Evolutionary conservation across 1,284 basidiomycete species (phyloP).

Genomic region (Rhodotorula sp.): DNA sequence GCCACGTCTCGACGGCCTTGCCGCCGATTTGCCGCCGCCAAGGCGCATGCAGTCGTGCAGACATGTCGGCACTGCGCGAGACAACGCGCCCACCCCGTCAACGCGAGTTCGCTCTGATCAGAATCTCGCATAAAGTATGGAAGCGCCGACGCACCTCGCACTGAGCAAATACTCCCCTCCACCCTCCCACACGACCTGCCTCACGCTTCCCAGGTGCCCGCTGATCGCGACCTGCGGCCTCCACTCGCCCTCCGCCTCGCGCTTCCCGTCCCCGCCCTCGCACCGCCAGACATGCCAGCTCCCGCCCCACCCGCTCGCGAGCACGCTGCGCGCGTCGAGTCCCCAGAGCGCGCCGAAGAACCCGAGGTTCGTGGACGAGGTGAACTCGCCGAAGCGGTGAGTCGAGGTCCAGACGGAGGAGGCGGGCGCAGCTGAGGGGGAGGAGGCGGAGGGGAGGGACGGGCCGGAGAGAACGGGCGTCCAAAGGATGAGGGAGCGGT

Average conservation of each 20-base stretch:
- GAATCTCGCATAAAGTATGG: background rate
- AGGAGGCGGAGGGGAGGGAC: slow-evolving; percentile 50
- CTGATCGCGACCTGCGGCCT: slow-evolving; percentile 70
- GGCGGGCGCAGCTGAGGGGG: slow-evolving; percentile 44
- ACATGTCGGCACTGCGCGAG: slow-evolving; percentile 72
- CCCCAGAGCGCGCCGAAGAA: slow-evolving; percentile 86
- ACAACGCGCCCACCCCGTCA: background rate
- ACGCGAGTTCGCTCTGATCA: background rate
- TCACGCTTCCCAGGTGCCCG: slow-evolving; percentile 77
- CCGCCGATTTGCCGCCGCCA: slow-evolving; percentile 39
- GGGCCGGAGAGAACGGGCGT: slow-evolving; percentile 58
- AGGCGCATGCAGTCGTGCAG: slow-evolving; percentile 77
- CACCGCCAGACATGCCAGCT: slow-evolving; percentile 80
- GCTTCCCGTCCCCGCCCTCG: slow-evolving; percentile 51
- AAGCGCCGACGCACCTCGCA: slow-evolving; percentile 61
- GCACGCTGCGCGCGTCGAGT: slow-evolving; percentile 60
- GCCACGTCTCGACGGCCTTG: slow-evolving; percentile 61
- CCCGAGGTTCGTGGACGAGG: slow-evolving; percentile 69
- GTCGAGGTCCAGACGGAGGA: slow-evolving; percentile 73
- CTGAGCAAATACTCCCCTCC: slow-evolving; percentile 79
- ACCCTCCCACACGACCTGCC: slow-evolving; percentile 79
- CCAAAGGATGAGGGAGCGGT: slow-evolving; percentile 92
- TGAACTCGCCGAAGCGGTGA: slow-evolving; percentile 88
- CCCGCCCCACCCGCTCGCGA: slow-evolving; percentile 89
- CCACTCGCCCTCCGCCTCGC: slow-evolving; percentile 58